Percentiles rank a stretch among this genome's conserved stretches.
phyloP scores from a whole-genome alignment of 305 asterid genomes.

The Caryopteris hybrid region DNA sequence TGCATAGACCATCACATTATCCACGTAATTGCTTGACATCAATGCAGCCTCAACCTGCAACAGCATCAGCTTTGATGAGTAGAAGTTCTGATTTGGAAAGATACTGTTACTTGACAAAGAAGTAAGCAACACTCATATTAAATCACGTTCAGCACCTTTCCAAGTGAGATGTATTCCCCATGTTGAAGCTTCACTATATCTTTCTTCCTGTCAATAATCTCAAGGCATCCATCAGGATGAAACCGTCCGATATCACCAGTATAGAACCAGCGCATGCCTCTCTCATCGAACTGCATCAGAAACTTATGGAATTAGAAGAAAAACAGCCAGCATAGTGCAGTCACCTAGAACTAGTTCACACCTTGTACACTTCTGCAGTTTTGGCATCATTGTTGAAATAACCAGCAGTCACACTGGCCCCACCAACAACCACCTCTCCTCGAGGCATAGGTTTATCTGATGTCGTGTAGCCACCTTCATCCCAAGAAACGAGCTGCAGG shows the following conservation, averaged over 20 bases:
- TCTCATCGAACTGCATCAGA: conserved; percentile 67
- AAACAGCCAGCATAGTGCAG: neutral
- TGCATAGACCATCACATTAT: conserved; percentile 64
- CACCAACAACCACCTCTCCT: conserved; percentile 92
- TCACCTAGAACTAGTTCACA: conserved; percentile 20
- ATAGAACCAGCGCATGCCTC: conserved; percentile 84
- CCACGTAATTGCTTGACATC: conserved; percentile 50
- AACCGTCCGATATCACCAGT: conserved; percentile 87
- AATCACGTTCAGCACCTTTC: conserved; percentile 44
- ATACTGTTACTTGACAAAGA: neutral
- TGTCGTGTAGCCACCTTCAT: conserved; percentile 78
- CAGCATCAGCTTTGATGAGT: conserved; percentile 15
- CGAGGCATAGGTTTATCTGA: conserved; percentile 87
- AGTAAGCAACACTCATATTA: neutral
- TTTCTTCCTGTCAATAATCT: conserved; percentile 86
- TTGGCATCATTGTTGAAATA: conserved; percentile 73
- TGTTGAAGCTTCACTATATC: conserved; percentile 93
- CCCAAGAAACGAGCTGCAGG: conserved; percentile 86
- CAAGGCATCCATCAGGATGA: conserved; percentile 90
- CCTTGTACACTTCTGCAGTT: conserved; percentile 77
- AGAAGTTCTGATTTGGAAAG: neutral
- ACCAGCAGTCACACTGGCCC: conserved; percentile 83
- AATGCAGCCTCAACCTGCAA: conserved; percentile 88
- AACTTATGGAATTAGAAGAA: neutral
- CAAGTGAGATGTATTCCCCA: conserved; percentile 86